Conservation (phyloP, 495 filamentous ascomycete species). For the Hyaloscypha bicolor region DNA sequence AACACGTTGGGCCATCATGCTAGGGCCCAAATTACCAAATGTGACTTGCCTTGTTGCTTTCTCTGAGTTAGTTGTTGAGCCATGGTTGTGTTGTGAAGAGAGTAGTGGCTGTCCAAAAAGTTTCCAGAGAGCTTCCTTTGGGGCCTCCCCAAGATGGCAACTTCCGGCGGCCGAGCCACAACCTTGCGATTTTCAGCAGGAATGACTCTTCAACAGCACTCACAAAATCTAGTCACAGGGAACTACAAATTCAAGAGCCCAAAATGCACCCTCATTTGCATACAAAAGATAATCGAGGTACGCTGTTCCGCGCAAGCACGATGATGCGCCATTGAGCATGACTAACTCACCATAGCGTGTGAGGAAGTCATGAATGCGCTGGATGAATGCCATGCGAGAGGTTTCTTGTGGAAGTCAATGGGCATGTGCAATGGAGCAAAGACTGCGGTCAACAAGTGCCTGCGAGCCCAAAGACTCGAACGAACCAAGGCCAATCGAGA, state of each 20-base stretch:
- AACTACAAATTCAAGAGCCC: slow-evolving; percentile 15
- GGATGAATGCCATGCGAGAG: slow-evolving; percentile 92
- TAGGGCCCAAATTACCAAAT: not conserved
- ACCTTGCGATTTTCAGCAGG: not conserved
- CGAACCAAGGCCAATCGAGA: slow-evolving; percentile 77
- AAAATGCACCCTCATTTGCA: slow-evolving; percentile 97
- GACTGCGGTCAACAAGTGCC: slow-evolving; percentile 75
- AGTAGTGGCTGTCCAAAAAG: slow-evolving; percentile 12
- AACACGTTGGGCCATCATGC: not conserved
- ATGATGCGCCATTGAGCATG: not conserved
- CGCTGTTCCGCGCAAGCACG: slow-evolving; percentile 10
- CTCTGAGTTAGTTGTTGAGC: slow-evolving; percentile 45
- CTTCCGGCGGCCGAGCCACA: not conserved
- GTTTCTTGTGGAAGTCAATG: slow-evolving; percentile 84
- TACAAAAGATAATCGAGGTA: slow-evolving; percentile 87
- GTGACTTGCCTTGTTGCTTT: slow-evolving; percentile 79
- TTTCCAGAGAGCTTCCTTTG: slow-evolving; percentile 10
- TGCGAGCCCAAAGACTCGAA: slow-evolving; percentile 75
- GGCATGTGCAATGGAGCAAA: slow-evolving; percentile 92
- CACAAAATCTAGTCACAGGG: slow-evolving; percentile 11
- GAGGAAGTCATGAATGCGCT: slow-evolving; percentile 90
- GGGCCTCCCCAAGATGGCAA: not conserved
- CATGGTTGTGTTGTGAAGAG: slow-evolving; percentile 25
- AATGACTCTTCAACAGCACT: not conserved
- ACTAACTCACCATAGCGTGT: slow-evolving; percentile 63